phyloP scores from a whole-genome alignment of 1,284 basidiomycete genomes.

The Polyporus tsugae region DNA sequence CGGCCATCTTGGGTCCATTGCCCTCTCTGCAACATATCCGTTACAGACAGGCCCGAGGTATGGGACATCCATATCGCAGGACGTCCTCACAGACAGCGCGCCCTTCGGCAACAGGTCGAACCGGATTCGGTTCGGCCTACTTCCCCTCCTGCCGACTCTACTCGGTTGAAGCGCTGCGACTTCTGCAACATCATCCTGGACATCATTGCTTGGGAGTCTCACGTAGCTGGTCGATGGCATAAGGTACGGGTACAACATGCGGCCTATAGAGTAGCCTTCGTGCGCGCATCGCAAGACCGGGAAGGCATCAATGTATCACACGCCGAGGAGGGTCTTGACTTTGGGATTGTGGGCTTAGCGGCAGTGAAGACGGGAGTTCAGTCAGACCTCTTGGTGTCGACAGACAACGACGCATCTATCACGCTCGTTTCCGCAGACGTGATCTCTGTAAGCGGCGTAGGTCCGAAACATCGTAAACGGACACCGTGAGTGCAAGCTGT shows the following conservation, averaged over 20 bases:
- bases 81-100: not conserved
- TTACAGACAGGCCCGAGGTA: not conserved
- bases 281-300: constrained; percentile 37
- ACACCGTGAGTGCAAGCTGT: not conserved
- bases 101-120: not conserved
- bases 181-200: constrained; percentile 38
- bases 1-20: constrained; percentile 2
- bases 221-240: constrained; percentile 15
- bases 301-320: constrained; percentile 36
- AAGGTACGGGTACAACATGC: constrained; percentile 19
- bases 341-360: constrained; percentile 43
- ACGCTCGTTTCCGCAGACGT: not conserved
- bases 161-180: not conserved
- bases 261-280: constrained; percentile 34
- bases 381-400: not conserved
- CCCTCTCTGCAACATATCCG: not conserved
- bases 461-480: not conserved
- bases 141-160: not conserved
- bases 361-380: constrained; percentile 39
- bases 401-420: not conserved
- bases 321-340: constrained; percentile 40
- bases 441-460: not conserved
- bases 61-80: not conserved
- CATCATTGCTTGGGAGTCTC: constrained; percentile 15
- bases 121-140: not conserved